Base-by-base conservation (phyloP, 345 rosid genomes). In the Eucalyptus curtisii region DNA sequence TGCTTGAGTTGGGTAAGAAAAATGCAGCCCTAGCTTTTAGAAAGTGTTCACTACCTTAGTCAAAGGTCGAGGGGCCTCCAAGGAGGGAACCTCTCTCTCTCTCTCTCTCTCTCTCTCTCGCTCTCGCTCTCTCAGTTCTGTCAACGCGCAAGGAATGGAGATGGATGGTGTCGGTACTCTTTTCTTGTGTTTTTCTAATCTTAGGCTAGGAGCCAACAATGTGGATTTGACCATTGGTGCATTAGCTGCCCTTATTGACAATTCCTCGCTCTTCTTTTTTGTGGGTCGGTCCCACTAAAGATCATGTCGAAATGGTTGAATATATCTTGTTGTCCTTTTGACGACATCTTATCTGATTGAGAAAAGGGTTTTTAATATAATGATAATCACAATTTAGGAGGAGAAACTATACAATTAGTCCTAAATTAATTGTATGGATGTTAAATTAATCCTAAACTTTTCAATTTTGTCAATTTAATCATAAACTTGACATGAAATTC, bases 361-460 rank as follows among this genome's bases (percentile, higher is more conserved):
- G 47, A 20, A 20, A 76, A 20, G 84, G 47, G 2, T 20, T 40
- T 37, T 76, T 40, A 20, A 40, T 37, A 20, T 19, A 22, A 24
- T 22, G 47, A 76, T 40, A 40, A 76, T 40, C 84, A 76, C 30
- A 2, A 13, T 40, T 76, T 20, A 22, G 27, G 30, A 33, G 12
- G 13, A 17, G 20, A 9, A 33, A 68, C 20, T 68, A 68, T 40
- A 3, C 44, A 17, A 0, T 68, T 9, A 68, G 7, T 33, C 2
- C 1, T 1, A 16, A 8, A 33, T 8, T 16, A 31, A 17, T 5
- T 33, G 44, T 8, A n/a, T 1, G 2, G 6, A 17, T 33, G 1
- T 1, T 1, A 68, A 66, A 15, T 66, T 5, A 33, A 9, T 31
- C 1, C 0, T 68, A 1, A 3, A 68, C 0, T 33, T 68, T 17